These are phyloP conservation scores for Penicillium sp. DNA, from an alignment of 2,329 filamentous ascomycete species.

Conservation along the genomic window DNA sequence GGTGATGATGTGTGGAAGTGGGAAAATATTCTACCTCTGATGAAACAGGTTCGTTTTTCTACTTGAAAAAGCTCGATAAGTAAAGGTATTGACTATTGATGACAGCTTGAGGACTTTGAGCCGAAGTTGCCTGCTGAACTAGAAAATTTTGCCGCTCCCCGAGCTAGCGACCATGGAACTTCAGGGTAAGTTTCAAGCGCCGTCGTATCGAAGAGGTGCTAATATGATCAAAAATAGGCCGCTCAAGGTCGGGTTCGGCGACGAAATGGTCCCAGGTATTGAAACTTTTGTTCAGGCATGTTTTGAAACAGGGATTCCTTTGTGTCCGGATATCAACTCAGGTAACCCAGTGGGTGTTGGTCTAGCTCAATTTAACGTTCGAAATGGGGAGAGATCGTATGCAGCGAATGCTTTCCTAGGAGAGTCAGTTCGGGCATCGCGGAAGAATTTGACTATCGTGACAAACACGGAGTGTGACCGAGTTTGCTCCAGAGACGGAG, in stretches of 20 bases:
- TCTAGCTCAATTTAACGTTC: constrained; percentile 14
- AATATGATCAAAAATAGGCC: background rate
- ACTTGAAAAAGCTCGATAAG: background rate
- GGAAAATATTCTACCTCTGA: background rate
- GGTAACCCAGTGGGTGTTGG: constrained; percentile 13
- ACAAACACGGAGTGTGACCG: constrained; percentile 7
- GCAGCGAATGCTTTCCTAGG: constrained; percentile 9
- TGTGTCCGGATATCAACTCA: constrained; percentile 9
- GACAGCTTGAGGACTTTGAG: constrained; percentile 8
- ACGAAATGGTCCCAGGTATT: constrained; percentile 11
- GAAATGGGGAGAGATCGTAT: constrained; percentile 10
- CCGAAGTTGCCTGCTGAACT: constrained; percentile 1
- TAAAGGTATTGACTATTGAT: background rate
- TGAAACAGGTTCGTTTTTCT: background rate
- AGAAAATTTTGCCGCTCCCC: background rate
- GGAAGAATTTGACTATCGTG: constrained; percentile 1
- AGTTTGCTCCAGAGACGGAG: background rate
- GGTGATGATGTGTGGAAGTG: constrained; percentile 9
- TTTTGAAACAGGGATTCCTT: constrained; percentile 1
- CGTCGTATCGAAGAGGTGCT: background rate
- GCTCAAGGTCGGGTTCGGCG: constrained; percentile 4
- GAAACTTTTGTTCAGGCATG: constrained; percentile 9
- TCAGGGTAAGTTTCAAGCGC: background rate
- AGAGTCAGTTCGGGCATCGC: background rate
- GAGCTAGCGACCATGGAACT: background rate